phyloP scores from a whole-genome alignment of 345 rosid genomes.

The Eucalyptus sp. region DNA sequence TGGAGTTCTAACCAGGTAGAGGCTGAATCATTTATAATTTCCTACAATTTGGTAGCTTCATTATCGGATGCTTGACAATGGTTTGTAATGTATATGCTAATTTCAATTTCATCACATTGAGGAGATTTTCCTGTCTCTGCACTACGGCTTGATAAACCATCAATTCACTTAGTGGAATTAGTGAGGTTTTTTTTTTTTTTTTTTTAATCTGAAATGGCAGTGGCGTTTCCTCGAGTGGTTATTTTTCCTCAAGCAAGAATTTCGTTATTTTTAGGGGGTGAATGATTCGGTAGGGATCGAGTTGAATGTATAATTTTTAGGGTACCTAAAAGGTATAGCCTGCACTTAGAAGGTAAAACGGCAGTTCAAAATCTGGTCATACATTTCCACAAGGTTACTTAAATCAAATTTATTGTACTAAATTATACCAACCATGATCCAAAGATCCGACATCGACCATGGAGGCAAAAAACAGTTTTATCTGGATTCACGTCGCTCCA shows the following conservation, averaged over 20 bases:
- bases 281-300: background rate
- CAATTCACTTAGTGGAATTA: background rate
- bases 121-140: background rate
- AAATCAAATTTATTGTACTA: background rate
- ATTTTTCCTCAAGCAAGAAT: background rate
- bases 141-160: background rate
- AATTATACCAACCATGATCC: background rate
- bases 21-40: background rate
- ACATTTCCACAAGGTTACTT: background rate
- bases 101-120: background rate
- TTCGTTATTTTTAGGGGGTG: background rate
- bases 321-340: background rate
- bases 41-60: background rate
- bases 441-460: background rate
- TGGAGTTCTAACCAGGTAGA: background rate
- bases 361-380: background rate
- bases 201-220: background rate
- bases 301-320: background rate
- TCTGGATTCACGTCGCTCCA: background rate
- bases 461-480: background rate
- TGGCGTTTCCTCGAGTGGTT: background rate
- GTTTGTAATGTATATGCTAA: background rate
- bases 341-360: background rate
- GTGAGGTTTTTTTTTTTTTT: background rate
- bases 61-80: background rate